These are phyloP conservation scores for Saccharomycopsis capsularis DNA, from an alignment of 805 yeast species.

Conservation along the genomic window DNA sequence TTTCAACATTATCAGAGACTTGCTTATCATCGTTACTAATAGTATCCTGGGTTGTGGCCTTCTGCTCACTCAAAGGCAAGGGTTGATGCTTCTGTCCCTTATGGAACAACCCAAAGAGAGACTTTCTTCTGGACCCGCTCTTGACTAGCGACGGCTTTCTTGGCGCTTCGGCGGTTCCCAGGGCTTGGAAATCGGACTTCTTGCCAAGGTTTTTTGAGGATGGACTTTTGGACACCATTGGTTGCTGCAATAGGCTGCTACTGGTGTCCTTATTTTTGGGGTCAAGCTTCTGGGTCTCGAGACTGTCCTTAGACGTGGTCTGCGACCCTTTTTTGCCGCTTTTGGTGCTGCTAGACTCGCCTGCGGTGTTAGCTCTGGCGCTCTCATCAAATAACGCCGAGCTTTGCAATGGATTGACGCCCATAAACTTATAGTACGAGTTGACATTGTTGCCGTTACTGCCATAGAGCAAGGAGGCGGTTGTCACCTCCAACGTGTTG, in stretches of 20 bases:
- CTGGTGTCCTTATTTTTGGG: not conserved
- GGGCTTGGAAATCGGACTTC: not conserved
- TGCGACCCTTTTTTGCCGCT: not conserved
- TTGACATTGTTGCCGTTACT: conserved; percentile 9
- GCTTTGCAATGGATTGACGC: conserved; percentile 13
- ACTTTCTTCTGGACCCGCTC: conserved; percentile 6
- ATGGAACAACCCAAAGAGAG: conserved; percentile 8
- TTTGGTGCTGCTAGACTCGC: not conserved
- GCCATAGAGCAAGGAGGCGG: conserved; percentile 9
- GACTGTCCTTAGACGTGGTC: too few species aligned
- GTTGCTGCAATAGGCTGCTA: too few species aligned
- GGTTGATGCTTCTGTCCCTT: not conserved
- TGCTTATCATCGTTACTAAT: not conserved
- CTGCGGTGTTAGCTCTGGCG: not conserved
- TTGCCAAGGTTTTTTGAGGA: not conserved
- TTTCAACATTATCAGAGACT: not conserved
- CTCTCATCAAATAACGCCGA: not conserved
- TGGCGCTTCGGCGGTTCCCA: not conserved
- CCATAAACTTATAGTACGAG: conserved; percentile 16
- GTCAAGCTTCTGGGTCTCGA: not conserved
- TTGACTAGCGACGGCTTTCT: not conserved
- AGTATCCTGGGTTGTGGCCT: not conserved
- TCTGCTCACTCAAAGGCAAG: not conserved
- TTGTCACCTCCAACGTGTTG: conserved; percentile 5
- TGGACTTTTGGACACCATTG: not conserved